A percentile compares a stretch with the other conserved stretches of the same genome.
These are phyloP conservation scores for Pseudopediastrum boryanum DNA, from an alignment of 139 green algal species.

Conservation along the genomic window DNA sequence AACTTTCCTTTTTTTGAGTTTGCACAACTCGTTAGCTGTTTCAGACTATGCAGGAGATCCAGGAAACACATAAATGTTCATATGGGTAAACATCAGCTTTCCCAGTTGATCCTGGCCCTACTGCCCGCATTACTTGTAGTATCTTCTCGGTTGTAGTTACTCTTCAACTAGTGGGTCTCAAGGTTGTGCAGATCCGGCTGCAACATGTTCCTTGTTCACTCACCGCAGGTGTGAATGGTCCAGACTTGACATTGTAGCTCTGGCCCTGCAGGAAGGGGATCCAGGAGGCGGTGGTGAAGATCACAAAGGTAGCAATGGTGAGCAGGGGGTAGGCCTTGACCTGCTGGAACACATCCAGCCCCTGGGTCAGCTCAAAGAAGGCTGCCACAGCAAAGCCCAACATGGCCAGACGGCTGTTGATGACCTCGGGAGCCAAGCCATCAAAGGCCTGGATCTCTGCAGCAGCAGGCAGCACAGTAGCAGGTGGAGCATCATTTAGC, in stretches of 20 bases:
- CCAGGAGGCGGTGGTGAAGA: conserved; percentile 44
- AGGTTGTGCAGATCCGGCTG: no score
- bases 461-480: neutral
- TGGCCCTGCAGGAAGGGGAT: conserved; percentile 50
- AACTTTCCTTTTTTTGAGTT: no score
- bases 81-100: no score
- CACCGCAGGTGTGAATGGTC: conserved; percentile 35
- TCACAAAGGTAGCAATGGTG: conserved; percentile 29
- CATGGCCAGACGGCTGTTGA: conserved; percentile 36
- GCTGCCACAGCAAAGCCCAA: conserved; percentile 31
- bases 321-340: conserved; percentile 22
- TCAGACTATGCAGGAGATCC: no score
- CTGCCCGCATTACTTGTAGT: no score
- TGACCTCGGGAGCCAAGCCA: conserved; percentile 37
- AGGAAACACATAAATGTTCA: no score
- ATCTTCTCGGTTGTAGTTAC: no score
- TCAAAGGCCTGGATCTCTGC: conserved; percentile 53
- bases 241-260: conserved; percentile 43
- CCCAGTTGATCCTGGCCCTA: no score
- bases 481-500: no score
- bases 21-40: no score
- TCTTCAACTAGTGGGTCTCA: no score
- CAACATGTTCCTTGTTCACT: no score
- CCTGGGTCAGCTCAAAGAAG: conserved; percentile 37
- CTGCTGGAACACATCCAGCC: conserved; percentile 34